phyloP scores from a whole-genome alignment of 23 red algal genomes.

The Gracilaria caudata region DNA sequence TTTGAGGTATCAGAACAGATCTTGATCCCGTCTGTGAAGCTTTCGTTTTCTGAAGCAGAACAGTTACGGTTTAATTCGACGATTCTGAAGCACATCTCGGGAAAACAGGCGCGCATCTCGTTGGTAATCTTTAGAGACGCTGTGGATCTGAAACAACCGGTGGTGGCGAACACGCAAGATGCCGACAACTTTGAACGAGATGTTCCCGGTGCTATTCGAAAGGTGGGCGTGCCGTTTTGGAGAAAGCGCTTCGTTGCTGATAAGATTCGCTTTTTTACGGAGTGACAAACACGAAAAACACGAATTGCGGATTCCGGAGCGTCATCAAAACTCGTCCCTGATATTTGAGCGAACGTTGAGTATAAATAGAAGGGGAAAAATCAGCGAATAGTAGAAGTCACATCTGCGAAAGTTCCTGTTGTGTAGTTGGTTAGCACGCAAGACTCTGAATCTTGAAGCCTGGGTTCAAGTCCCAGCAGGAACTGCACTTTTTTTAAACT shows the following conservation, averaged over 20 bases:
- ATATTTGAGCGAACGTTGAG: too few relatives aligned
- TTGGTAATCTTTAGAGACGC: slow-evolving; percentile 62
- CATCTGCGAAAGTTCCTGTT: slow-evolving; percentile 32
- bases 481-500: slow-evolving; percentile 3
- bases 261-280: slow-evolving; percentile 32
- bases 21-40: slow-evolving; percentile 32
- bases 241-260: slow-evolving; percentile 43
- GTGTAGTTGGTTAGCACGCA: slow-evolving; percentile 80
- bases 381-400: not conserved
- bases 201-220: slow-evolving; percentile 53
- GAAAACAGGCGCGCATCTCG: slow-evolving; percentile 45
- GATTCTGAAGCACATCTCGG: slow-evolving; percentile 49
- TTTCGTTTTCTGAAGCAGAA: slow-evolving; percentile 23
- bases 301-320: too few relatives aligned
- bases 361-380: not conserved
- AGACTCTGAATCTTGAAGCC: slow-evolving; percentile 82
- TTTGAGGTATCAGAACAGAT: slow-evolving; percentile 44
- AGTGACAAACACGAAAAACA: not conserved
- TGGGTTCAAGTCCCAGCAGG: slow-evolving; percentile 76
- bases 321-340: too few relatives aligned
- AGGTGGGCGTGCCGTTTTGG: slow-evolving; percentile 47
- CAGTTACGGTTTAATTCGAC: slow-evolving; percentile 46
- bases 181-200: slow-evolving; percentile 34
- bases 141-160: slow-evolving; percentile 15
- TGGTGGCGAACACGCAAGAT: slow-evolving; percentile 42